Evolutionary conservation across 805 yeast genomes (phyloP).

Genomic region (Schizosaccharomyces cryophilus): DNA sequence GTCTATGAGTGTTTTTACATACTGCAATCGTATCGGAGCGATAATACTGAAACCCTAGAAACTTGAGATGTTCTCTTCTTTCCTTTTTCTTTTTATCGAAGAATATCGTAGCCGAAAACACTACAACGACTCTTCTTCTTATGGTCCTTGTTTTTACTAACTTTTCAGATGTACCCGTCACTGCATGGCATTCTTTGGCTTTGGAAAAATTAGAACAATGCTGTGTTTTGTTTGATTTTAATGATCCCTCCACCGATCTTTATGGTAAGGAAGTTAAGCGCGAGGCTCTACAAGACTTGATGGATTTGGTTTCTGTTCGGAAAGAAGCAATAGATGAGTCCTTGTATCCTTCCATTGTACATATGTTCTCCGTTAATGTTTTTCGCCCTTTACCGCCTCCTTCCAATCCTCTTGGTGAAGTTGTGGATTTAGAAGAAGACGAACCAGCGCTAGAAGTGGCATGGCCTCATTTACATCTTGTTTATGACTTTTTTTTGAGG

Average conservation of each 20-base stretch:
- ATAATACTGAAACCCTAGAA: too few relatives aligned
- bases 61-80: too few relatives aligned
- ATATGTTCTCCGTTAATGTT: slow-evolving; percentile 46
- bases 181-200: slow-evolving; percentile 55
- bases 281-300: slow-evolving; percentile 64
- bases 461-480: slow-evolving; percentile 97
- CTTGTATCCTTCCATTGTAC: slow-evolving; percentile 67
- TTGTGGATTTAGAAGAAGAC: slow-evolving; percentile 95
- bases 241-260: slow-evolving; percentile 75
- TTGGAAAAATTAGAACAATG: slow-evolving; percentile 82
- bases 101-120: too few relatives aligned
- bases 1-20: neutral
- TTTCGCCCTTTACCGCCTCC: slow-evolving; percentile 97
- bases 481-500: slow-evolving; percentile 77
- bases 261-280: slow-evolving; percentile 84
- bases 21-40: too few relatives aligned
- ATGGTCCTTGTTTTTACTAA: neutral
- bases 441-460: slow-evolving; percentile 90
- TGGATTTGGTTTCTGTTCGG: slow-evolving; percentile 62
- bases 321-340: slow-evolving; percentile 74
- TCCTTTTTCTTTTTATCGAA: too few relatives aligned
- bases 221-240: slow-evolving; percentile 77
- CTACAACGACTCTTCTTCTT: too few relatives aligned
- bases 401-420: slow-evolving; percentile 72
- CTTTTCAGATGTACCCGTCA: slow-evolving; percentile 44